phyloP scores from a whole-genome alignment of 2,329 filamentous ascomycete species.

The Fusarium keratoplasticum region DNA sequence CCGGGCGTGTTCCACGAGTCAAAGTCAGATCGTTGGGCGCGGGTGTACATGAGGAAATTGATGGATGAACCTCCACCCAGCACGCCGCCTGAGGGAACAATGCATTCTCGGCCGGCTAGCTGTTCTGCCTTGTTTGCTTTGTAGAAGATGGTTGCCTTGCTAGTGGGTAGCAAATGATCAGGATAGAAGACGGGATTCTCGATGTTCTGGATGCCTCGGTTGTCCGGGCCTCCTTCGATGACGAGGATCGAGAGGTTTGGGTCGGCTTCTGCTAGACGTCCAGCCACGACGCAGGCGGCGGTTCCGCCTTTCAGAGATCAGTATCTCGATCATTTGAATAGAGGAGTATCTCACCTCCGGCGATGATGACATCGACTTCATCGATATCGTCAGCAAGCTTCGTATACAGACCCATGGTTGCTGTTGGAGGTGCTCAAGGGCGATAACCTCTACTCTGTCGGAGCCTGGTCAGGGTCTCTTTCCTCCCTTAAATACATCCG shows the following conservation, averaged over 20 bases:
- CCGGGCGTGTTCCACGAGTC: conserved; percentile 50
- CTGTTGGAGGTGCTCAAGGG: background rate
- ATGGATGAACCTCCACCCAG: conserved; percentile 49
- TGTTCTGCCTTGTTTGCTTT: conserved; percentile 40
- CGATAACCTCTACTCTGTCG: background rate
- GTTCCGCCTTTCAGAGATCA: conserved; percentile 45
- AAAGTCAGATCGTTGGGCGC: conserved; percentile 48
- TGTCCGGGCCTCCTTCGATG: conserved; percentile 47
- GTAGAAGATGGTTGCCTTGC: conserved; percentile 43
- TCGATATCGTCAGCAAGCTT: conserved; percentile 35
- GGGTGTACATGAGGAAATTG: conserved; percentile 50
- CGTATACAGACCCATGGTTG: conserved; percentile 32
- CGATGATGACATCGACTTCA: conserved; percentile 38
- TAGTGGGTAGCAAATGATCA: conserved; percentile 36
- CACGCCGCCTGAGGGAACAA: conserved; percentile 44
- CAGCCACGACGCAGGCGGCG: conserved; percentile 47
- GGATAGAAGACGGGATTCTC: conserved; percentile 45
- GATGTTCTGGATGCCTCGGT: conserved; percentile 43
- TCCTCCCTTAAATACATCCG: background rate
- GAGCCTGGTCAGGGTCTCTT: background rate
- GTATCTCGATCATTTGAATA: background rate
- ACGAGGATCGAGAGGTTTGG: conserved; percentile 46
- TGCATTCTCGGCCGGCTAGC: conserved; percentile 38
- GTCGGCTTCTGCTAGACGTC: conserved; percentile 45
- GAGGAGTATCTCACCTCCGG: conserved; percentile 21